These are phyloP conservation scores for Hygrophila difformis DNA, from an alignment of 257 asterid species.

Conservation along the genomic window DNA sequence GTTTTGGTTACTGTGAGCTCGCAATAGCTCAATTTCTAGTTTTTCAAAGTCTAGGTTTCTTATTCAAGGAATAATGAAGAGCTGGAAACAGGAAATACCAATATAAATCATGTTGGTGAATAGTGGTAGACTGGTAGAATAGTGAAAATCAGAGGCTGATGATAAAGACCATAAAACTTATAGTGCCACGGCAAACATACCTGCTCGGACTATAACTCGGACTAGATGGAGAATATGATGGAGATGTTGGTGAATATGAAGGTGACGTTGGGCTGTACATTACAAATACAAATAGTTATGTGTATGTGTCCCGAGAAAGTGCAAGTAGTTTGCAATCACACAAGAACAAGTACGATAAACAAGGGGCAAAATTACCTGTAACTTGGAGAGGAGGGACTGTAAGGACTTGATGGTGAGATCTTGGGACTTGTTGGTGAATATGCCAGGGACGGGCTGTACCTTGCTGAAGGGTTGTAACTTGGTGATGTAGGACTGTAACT, in stretches of 20 bases:
- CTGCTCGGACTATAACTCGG: constrained; percentile 98
- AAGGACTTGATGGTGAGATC: constrained; percentile 83
- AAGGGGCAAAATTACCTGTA: constrained; percentile 54
- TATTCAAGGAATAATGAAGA: no score
- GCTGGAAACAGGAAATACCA: no score
- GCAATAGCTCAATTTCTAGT: no score
- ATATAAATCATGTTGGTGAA: no score
- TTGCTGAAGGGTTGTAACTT: constrained; percentile 78
- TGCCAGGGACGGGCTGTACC: constrained; percentile 88
- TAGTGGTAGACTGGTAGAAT: no score
- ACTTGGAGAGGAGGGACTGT: constrained; percentile 94
- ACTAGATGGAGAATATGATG: constrained; percentile 90
- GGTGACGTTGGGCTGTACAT: constrained; percentile 95
- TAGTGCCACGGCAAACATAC: constrained; percentile 26
- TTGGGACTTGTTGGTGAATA: constrained; percentile 93
- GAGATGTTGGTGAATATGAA: constrained; percentile 88
- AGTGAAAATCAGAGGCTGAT: no score
- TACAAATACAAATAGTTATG: constrained; percentile 1
- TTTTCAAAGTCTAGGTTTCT: no score
- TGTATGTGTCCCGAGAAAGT: no score
- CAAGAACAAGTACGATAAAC: not conserved
- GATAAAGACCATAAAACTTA: no score
- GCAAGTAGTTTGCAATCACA: no score
- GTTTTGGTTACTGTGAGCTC: no score
- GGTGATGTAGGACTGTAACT: constrained; percentile 76